These are phyloP conservation scores for Saccharomycopsis fodiens DNA, from an alignment of 805 yeast genomes.

Conservation along the genomic window DNA sequence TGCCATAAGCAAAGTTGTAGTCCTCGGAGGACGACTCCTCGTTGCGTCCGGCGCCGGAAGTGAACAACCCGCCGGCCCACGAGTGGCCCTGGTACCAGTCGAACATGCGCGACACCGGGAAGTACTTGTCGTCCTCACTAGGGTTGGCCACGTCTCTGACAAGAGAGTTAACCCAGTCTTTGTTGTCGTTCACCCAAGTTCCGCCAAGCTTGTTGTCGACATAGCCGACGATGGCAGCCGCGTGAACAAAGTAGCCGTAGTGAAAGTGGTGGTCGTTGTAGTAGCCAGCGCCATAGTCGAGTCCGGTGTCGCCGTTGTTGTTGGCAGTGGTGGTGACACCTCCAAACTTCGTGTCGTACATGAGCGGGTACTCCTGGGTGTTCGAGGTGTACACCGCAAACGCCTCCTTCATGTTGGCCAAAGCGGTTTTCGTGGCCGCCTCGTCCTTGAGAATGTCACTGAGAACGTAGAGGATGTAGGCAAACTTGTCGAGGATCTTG, in stretches of 20 bases:
- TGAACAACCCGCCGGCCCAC: slow-evolving; percentile 65
- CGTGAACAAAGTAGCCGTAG: slow-evolving; percentile 47
- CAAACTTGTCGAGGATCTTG: slow-evolving; percentile 42
- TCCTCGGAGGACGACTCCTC: slow-evolving; percentile 71
- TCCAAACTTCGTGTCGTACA: slow-evolving; percentile 42
- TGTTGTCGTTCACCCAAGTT: slow-evolving; percentile 39
- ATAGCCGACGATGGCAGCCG: slow-evolving; percentile 59
- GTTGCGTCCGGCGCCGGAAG: slow-evolving; percentile 60
- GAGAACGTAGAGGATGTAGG: slow-evolving; percentile 41
- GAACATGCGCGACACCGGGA: slow-evolving; percentile 60
- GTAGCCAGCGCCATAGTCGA: slow-evolving; percentile 43
- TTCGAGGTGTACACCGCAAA: slow-evolving; percentile 32
- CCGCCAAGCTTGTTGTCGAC: slow-evolving; percentile 43
- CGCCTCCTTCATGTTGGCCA: slow-evolving; percentile 31
- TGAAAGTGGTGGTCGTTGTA: slow-evolving; percentile 56
- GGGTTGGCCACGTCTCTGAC: slow-evolving; percentile 69
- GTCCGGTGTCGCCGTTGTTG: slow-evolving; percentile 37
- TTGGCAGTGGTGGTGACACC: slow-evolving; percentile 43
- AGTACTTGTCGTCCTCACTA: slow-evolving; percentile 39
- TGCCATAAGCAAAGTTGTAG: slow-evolving; percentile 58
- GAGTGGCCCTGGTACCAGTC: slow-evolving; percentile 72
- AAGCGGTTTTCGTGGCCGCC: slow-evolving; percentile 28
- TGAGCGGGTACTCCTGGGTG: slow-evolving; percentile 35
- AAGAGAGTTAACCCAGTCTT: slow-evolving; percentile 52
- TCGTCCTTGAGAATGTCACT: slow-evolving; percentile 36